Base-by-base conservation (phyloP, 805 yeast genomes). In the Schwanniomyces yamadae region DNA sequence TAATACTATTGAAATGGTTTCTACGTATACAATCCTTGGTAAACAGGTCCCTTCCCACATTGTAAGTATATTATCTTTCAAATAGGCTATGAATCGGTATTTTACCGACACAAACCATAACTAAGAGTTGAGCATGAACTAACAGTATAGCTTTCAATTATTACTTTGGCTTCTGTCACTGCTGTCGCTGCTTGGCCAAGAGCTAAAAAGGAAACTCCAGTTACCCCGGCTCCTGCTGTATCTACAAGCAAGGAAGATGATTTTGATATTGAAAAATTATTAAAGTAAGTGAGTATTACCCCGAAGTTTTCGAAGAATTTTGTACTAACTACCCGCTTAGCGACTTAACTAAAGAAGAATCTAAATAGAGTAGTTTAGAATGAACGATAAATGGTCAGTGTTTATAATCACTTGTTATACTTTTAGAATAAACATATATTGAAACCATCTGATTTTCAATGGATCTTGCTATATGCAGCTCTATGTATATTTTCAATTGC, bases 41-140 rank as follows among this genome's bases (percentile, higher is more conserved):
- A 67, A 45, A 54, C 70, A 67, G 55, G 73, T 67, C 42, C 72
- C 69, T 39, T 57, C 73, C 26, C 71, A 67, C 48, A 46, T 63
- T 40, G 73, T 67, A 66, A 15, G 73, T 64, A 27, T 15, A n/a
- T 21, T 12, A 5, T 7, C 10, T 20, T 6, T 19, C 23, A 16
- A 17, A 6, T 11, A 9, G 15, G 6, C 4, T 20, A 29, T 15
- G 27, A 21, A 21, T n/a, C n/a, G n/a, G n/a, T n/a, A n/a, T n/a
- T n/a, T n/a, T n/a, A n/a, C n/a, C n/a, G n/a, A n/a, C n/a, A n/a
- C n/a, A n/a, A n/a, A n/a, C n/a, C n/a, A n/a, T n/a, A n/a, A n/a
- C n/a, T n/a, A n/a, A n/a, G n/a, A n/a, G n/a, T n/a, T n/a, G n/a
- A n/a, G n/a, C n/a, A 14, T 23, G 15, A 15, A 37, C 41, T 40